Conservation (phyloP, 441 rosid species). For the Populus hybrid region DNA sequence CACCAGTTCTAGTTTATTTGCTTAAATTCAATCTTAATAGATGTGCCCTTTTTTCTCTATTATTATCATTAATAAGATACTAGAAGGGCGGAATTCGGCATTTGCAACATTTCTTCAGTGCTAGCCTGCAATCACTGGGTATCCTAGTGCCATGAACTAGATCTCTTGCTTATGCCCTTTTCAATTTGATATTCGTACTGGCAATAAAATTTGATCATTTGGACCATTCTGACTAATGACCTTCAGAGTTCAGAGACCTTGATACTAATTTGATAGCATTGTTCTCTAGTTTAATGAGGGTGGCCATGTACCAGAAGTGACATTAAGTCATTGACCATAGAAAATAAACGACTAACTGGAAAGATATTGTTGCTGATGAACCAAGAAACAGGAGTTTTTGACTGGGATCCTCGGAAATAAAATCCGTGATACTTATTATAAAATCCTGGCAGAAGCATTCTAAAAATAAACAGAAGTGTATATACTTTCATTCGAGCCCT, state of each 20-base stretch:
- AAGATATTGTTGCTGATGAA: background rate
- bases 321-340: background rate
- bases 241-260: too few species aligned
- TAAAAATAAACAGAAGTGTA: slow-evolving; percentile 1
- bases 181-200: too few species aligned
- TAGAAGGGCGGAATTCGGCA: background rate
- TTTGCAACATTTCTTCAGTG: background rate
- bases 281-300: too few species aligned
- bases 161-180: too few species aligned
- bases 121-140: background rate
- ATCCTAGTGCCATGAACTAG: too few species aligned
- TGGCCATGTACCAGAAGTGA: background rate
- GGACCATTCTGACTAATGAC: too few species aligned
- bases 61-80: too few species aligned
- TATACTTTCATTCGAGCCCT: slow-evolving; percentile 47
- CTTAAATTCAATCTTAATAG: background rate
- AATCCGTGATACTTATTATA: background rate
- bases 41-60: too few species aligned
- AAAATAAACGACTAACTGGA: background rate
- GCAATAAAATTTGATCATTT: too few species aligned
- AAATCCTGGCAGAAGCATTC: background rate
- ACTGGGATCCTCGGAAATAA: background rate
- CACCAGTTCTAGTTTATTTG: background rate
- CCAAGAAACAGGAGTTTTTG: background rate
- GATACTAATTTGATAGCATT: too few species aligned